Evolutionary conservation across 2,329 filamentous ascomycete genomes (phyloP), one percentile per base, ranked within the genome.

Genomic region (Pseudogymnoascus sp.): DNA sequence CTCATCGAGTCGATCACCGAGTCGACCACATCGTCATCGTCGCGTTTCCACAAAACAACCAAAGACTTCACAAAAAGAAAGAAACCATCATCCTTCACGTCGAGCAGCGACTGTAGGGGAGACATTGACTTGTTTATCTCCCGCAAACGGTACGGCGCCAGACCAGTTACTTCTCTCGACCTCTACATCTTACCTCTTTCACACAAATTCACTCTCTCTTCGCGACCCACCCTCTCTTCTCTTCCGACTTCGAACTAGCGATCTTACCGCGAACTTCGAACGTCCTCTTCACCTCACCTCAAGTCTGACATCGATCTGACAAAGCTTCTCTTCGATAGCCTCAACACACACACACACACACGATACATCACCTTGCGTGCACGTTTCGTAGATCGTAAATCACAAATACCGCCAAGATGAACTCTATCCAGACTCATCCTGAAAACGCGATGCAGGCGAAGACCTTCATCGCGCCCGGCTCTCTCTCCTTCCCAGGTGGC

Each of bases 101-200:
- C 71, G 72, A 71, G 77, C 78, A 79, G 78, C 77, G 75, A 77
- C 77, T 80, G 81, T 81, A 81, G 91, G 92, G 90, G 92, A 96
- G 89, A 92, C 92, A 96, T 96, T 96, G 79, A 88, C 77, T 96
- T 96, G 92, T 96, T 92, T 81, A 90, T 96, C 92, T 96, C 92
- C 90, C 85, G 79, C 84, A 83, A 84, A 83, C 80, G 83, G 85
- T 88, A 86, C 71, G 72, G 45, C 45, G 23, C 23, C 45, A 54
- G 45, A 65, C 63, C 41, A 66, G 61, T 41, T 64, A 62, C 64
- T 67, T 65, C 64, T 64, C 64, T 67, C 68, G 65, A 67, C 64
- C 62, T 25, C 62, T 48, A 43, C 64, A 36, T 63, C 54, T 39
- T 62, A 57, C 63, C 62, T 51, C 60, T 41, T 45, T 43, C 60